Percentiles rank a stretch among this genome's conserved stretches.
phyloP scores from a whole-genome alignment of 139 green algal species.

The Chlamydomonas applanata region DNA sequence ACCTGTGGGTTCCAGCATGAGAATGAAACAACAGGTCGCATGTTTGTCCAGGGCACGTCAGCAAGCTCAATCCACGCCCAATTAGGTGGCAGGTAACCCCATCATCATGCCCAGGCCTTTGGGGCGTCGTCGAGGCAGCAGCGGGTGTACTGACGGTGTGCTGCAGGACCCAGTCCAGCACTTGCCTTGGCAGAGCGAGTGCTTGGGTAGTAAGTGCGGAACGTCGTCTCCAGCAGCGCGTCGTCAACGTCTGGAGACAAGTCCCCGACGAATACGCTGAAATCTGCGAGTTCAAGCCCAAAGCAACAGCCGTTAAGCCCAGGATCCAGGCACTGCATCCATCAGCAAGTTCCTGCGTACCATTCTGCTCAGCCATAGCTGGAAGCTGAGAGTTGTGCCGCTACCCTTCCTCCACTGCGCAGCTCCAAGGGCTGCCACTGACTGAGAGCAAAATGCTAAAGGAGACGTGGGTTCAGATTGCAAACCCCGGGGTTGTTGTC shows the following conservation, averaged over 20 bases:
- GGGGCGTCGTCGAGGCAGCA: background rate
- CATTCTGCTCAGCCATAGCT: too few species aligned
- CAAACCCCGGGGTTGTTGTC: too few species aligned
- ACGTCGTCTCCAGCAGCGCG: conserved; percentile 82
- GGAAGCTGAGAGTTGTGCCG: too few species aligned
- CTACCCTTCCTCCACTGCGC: too few species aligned
- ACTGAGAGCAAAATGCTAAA: too few species aligned
- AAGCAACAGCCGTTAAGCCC: too few species aligned
- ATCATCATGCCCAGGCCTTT: background rate
- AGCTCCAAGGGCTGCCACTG: too few species aligned
- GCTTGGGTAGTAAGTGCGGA: conserved; percentile 79
- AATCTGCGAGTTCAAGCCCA: conserved; percentile 48
- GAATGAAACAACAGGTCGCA: background rate
- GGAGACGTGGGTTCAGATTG: too few species aligned
- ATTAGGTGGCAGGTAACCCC: background rate
- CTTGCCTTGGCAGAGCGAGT: conserved; percentile 76
- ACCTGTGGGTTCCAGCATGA: conserved; percentile 60
- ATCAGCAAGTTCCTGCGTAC: too few species aligned
- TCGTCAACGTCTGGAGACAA: conserved; percentile 90
- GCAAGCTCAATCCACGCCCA: background rate
- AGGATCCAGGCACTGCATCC: too few species aligned
- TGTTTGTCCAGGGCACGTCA: background rate
- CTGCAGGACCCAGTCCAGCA: too few species aligned
- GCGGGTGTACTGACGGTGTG: background rate
- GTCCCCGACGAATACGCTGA: conserved; percentile 92